phyloP scores from a whole-genome alignment of 257 asterid species.

The Solanum arcanum region DNA sequence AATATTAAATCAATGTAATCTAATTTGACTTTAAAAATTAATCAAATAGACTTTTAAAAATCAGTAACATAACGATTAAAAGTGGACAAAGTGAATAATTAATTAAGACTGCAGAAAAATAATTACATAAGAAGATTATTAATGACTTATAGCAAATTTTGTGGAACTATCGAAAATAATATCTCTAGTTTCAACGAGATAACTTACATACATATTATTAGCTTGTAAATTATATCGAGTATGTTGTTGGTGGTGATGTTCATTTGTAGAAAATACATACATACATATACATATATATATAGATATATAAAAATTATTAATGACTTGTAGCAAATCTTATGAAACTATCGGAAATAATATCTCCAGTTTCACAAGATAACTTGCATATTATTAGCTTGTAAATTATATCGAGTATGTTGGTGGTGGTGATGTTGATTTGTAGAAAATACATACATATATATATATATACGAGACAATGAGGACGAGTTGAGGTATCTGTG shows the following conservation, averaged over 20 bases:
- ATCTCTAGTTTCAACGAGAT: no score
- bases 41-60: no score
- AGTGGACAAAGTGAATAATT: no score
- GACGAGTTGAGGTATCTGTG: neutral
- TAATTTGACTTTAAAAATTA: no score
- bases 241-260: neutral
- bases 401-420: neutral
- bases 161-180: neutral
- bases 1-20: accelerated
- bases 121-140: neutral
- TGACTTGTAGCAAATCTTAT: neutral
- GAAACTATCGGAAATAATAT: neutral
- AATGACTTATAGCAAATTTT: neutral
- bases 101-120: neutral
- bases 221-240: neutral
- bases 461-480: neutral
- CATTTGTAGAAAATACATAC: neutral
- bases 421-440: neutral
- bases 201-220: no score
- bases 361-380: no score
- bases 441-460: neutral
- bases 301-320: neutral
- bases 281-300: no score
- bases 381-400: neutral
- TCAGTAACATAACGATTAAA: no score